These are phyloP conservation scores for Prunus yedoensis DNA, from an alignment of 331 rosid genomes.

Conservation along the genomic window DNA sequence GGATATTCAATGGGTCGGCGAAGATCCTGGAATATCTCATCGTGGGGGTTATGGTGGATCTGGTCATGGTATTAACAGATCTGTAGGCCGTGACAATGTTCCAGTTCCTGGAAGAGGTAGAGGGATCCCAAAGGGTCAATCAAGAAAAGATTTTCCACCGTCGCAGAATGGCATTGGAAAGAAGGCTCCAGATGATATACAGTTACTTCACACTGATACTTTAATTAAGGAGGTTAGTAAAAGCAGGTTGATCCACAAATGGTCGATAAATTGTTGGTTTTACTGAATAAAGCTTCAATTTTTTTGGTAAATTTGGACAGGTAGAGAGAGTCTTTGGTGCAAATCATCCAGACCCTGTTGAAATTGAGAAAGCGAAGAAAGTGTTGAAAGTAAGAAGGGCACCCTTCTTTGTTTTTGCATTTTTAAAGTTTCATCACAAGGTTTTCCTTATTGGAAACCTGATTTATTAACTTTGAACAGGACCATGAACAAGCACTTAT, in stretches of 20 bases:
- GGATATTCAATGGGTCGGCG: conserved; percentile 93
- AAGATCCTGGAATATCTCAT: conserved; percentile 75
- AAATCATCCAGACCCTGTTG: conserved; percentile 74
- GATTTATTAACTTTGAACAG: conserved; percentile 40
- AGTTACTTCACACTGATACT: conserved; percentile 72
- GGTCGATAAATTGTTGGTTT: conserved; percentile 14
- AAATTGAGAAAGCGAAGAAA: conserved; percentile 81
- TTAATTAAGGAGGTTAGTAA: conserved; percentile 73
- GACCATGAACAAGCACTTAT: conserved; percentile 90
- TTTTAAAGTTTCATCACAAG: background rate
- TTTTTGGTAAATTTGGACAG: conserved; percentile 37
- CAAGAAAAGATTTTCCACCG: conserved; percentile 65
- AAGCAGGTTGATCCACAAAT: conserved; percentile 5
- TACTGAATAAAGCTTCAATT: background rate
- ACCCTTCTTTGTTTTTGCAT: background rate
- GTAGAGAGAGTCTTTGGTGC: conserved; percentile 89
- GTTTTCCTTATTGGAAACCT: background rate
- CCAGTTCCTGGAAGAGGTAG: conserved; percentile 81
- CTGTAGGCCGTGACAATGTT: conserved; percentile 52
- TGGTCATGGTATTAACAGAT: conserved; percentile 61
- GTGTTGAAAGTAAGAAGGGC: conserved; percentile 62
- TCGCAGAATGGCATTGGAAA: conserved; percentile 80
- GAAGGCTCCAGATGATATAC: conserved; percentile 72
- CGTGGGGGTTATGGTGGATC: conserved; percentile 61
- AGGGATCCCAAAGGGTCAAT: conserved; percentile 63